Conservation (phyloP, 192 early-diverging fungal genomes). For the Kappamyces sp. region DNA sequence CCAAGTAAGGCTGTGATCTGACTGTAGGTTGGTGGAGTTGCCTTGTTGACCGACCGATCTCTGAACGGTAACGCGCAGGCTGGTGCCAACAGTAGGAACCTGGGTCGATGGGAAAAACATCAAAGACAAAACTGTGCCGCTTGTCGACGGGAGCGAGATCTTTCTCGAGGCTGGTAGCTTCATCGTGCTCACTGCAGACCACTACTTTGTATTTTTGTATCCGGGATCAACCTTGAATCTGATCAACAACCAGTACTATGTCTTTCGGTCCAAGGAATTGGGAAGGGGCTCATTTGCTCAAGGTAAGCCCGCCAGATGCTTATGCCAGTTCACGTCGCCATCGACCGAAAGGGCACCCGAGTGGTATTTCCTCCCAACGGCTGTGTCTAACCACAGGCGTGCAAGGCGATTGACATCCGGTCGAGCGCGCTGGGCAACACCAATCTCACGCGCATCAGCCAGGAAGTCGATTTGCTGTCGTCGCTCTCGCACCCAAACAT, state of each 20-base stretch:
- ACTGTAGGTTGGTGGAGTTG: too few relatives aligned
- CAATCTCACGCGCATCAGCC: conserved; percentile 1
- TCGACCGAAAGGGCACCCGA: not conserved
- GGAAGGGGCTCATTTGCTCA: conserved; percentile 7
- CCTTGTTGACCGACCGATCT: too few relatives aligned
- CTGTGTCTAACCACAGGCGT: not conserved
- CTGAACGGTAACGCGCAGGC: not conserved
- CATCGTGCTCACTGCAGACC: not conserved
- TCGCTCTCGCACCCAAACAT: conserved; percentile 65
- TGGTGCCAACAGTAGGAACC: not conserved
- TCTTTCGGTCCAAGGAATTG: not conserved
- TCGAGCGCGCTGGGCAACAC: not conserved
- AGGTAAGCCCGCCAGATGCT: not conserved
- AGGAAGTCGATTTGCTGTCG: conserved; percentile 24
- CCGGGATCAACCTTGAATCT: conserved; percentile 1
- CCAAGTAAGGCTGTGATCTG: too few relatives aligned
- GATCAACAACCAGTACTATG: not conserved
- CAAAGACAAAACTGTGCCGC: not conserved
- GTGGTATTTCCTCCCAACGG: not conserved
- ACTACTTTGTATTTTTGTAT: conserved; percentile 12
- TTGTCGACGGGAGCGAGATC: conserved; percentile 2
- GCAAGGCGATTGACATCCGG: conserved; percentile 12
- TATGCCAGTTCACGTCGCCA: conserved; percentile 3
- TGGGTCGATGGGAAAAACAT: conserved; percentile 7
- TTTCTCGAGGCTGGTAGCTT: not conserved